Evolutionary conservation across 345 rosid species (phyloP).

Genomic region (Populus simonii): DNA sequence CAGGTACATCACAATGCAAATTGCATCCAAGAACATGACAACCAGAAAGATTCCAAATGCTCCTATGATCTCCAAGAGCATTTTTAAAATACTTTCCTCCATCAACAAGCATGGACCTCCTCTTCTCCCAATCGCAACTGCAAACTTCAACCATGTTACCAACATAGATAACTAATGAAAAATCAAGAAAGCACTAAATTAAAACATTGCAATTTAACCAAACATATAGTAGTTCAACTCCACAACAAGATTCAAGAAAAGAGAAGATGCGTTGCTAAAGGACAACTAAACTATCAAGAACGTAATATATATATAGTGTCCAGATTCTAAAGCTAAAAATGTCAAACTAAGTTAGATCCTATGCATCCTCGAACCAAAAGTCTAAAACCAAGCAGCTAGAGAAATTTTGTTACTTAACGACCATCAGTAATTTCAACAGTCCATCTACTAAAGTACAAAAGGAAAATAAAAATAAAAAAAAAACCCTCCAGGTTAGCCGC

Average conservation of each 20-base stretch:
- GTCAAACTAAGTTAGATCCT: neutral
- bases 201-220: neutral
- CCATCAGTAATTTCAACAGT: too few relatives aligned
- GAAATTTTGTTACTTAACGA: too few relatives aligned
- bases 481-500: too few relatives aligned
- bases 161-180: neutral
- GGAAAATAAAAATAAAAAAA: too few relatives aligned
- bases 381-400: neutral
- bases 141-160: conserved; percentile 18
- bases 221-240: neutral
- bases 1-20: conserved; percentile 41
- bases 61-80: conserved; percentile 27
- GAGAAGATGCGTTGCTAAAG: neutral
- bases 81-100: conserved; percentile 32
- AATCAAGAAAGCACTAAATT: neutral
- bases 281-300: neutral
- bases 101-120: conserved; percentile 48
- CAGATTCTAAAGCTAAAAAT: too few relatives aligned
- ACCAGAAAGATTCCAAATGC: conserved; percentile 60
- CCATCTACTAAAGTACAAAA: too few relatives aligned
- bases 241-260: neutral
- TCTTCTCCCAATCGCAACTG: conserved; percentile 89
- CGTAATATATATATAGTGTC: too few relatives aligned
- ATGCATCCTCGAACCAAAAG: neutral
- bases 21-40: conserved; percentile 85